phyloP scores from a whole-genome alignment of 495 filamentous ascomycete species.

The Amorphotheca resinae region DNA sequence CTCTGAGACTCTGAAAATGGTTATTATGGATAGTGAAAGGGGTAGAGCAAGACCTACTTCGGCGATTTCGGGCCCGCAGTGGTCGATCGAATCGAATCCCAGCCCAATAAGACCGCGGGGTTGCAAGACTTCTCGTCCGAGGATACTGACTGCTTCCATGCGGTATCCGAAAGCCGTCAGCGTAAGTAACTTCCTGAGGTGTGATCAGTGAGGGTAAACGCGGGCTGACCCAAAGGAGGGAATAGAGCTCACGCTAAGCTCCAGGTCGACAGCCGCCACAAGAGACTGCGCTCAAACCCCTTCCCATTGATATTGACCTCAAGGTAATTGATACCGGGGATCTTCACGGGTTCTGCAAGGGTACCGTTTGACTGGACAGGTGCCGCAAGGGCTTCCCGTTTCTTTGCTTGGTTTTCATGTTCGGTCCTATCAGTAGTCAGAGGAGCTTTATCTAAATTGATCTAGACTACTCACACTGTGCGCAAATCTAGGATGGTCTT shows the following conservation, averaged over 20 bases:
- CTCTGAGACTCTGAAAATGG: background rate
- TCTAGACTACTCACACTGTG: conserved; percentile 26
- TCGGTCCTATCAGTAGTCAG: conserved; percentile 44
- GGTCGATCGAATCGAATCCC: conserved; percentile 50
- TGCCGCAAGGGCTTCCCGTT: conserved; percentile 34
- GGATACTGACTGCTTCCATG: conserved; percentile 49
- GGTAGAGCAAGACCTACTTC: conserved; percentile 22
- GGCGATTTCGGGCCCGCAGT: conserved; percentile 48
- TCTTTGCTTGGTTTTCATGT: conserved; percentile 54
- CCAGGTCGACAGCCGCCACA: conserved; percentile 55
- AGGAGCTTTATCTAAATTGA: background rate
- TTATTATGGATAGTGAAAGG: background rate
- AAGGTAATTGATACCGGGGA: conserved; percentile 46
- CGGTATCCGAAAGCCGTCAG: conserved; percentile 55
- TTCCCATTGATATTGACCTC: conserved; percentile 63
- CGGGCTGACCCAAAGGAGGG: conserved; percentile 57
- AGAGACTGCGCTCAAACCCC: conserved; percentile 52
- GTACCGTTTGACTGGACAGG: conserved; percentile 29
- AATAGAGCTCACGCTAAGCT: conserved; percentile 34
- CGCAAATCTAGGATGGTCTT: conserved; percentile 66
- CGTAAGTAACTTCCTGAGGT: conserved; percentile 41
- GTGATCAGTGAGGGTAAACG: conserved; percentile 44
- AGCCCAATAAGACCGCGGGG: conserved; percentile 55
- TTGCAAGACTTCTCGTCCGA: conserved; percentile 57
- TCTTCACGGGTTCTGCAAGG: conserved; percentile 35